A percentile compares a stretch with the other conserved stretches of the same genome.
These are phyloP conservation scores for Nothophaeocryptopus gaeumannii DNA, from an alignment of 2,329 filamentous ascomycete genomes.

Conservation along the genomic window DNA sequence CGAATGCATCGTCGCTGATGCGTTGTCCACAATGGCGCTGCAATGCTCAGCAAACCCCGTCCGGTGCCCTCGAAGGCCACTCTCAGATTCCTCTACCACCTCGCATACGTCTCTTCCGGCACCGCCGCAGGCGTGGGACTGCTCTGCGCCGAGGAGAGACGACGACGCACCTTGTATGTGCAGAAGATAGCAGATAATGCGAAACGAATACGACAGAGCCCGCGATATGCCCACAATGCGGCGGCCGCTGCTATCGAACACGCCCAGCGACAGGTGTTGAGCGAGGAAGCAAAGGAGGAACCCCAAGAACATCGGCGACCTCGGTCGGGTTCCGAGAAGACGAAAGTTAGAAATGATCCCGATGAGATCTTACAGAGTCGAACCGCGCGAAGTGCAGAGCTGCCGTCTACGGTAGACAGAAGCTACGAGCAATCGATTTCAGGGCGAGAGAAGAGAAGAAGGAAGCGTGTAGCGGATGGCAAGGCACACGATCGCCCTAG, in stretches of 20 bases:
- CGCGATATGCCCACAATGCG: conserved; percentile 27
- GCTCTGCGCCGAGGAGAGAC: conserved; percentile 37
- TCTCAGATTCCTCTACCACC: conserved; percentile 37
- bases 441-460: too few species aligned
- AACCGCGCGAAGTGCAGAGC: conserved; percentile 15
- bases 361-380: not conserved
- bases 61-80: conserved; percentile 37
- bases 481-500: too few species aligned
- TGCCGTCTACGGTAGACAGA: conserved; percentile 29
- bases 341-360: not conserved
- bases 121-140: conserved; percentile 36
- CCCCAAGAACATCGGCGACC: too few species aligned
- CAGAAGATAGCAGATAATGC: conserved; percentile 39
- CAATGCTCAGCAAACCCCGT: conserved; percentile 33
- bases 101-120: conserved; percentile 40
- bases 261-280: too few species aligned
- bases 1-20: conserved; percentile 19
- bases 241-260: not conserved
- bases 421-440: conserved; percentile 21
- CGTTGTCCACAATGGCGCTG: conserved; percentile 27
- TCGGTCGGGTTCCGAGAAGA: not conserved
- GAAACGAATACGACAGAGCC: conserved; percentile 31
- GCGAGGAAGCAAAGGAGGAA: too few species aligned
- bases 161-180: conserved; percentile 33
- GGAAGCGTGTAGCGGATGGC: too few species aligned